Conservation (phyloP, 768 basidiomycete genomes). For the Harrya chromipes region DNA sequence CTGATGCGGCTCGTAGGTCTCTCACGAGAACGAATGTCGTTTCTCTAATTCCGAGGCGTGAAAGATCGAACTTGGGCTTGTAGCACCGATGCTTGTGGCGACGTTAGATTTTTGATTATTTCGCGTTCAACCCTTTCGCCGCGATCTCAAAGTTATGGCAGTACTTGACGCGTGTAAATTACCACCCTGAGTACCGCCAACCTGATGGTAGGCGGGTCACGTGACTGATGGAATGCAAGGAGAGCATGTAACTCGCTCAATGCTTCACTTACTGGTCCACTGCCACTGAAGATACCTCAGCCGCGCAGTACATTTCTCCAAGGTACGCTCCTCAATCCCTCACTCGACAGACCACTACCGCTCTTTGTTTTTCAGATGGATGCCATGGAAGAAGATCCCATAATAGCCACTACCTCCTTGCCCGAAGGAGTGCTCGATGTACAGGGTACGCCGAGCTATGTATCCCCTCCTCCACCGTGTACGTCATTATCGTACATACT, state of each 20-base stretch:
- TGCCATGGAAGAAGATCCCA: constrained; percentile 33
- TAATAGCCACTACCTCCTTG: constrained; percentile 24
- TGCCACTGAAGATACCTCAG: constrained; percentile 26
- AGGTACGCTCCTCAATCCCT: constrained; percentile 2
- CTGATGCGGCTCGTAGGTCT: too few relatives aligned
- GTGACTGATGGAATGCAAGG: constrained; percentile 10
- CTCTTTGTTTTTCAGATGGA: constrained; percentile 24
- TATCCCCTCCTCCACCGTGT: constrained; percentile 19
- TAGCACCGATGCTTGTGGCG: background rate
- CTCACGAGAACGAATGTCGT: background rate
- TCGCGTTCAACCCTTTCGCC: background rate
- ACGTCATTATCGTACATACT: constrained; percentile 7
- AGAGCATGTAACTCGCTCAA: constrained; percentile 5
- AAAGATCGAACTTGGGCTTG: too few relatives aligned
- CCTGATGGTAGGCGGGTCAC: constrained; percentile 13
- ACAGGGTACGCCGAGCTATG: constrained; percentile 15
- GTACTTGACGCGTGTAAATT: too few relatives aligned
- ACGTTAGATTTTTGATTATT: background rate
- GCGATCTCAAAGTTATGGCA: too few relatives aligned
- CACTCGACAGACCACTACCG: background rate
- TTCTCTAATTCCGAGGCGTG: constrained; percentile 1
- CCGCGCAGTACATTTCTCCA: constrained; percentile 1
- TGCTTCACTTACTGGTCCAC: constrained; percentile 7
- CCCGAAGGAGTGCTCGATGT: constrained; percentile 17
- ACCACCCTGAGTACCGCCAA: background rate